These are phyloP conservation scores for Malassezia obtusa DNA, from an alignment of 1,284 basidiomycete genomes.

Conservation along the genomic window DNA sequence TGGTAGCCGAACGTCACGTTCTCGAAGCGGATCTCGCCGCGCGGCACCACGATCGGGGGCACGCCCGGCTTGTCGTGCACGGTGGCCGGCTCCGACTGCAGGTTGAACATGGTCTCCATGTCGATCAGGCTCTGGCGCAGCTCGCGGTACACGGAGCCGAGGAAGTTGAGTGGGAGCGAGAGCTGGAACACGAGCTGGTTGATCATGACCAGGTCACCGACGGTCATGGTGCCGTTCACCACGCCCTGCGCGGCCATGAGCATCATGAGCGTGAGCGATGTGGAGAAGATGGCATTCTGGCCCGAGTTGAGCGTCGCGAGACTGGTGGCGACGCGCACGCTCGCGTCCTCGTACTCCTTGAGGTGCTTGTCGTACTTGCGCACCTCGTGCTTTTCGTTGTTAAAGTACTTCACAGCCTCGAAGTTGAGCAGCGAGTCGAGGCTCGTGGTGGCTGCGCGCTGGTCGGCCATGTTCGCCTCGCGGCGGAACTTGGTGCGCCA, in stretches of 20 bases:
- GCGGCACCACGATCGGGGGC: constrained; percentile 59
- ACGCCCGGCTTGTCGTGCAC: constrained; percentile 65
- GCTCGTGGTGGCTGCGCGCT: constrained; percentile 82
- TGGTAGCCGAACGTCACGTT: constrained; percentile 88
- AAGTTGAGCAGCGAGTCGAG: constrained; percentile 96
- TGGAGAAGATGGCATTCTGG: constrained; percentile 90
- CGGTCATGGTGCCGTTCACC: constrained; percentile 86
- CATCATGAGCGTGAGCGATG: constrained; percentile 88
- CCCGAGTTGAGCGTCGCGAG: constrained; percentile 88
- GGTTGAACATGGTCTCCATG: constrained; percentile 89
- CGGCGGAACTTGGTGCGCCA: constrained; percentile 95
- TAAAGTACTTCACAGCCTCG: constrained; percentile 98
- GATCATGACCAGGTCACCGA: constrained; percentile 95
- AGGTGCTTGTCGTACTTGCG: constrained; percentile 84
- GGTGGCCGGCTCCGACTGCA: constrained; percentile 72
- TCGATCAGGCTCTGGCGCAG: constrained; percentile 87
- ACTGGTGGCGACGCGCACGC: constrained; percentile 87
- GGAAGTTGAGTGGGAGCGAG: constrained; percentile 87
- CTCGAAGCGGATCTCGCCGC: constrained; percentile 83
- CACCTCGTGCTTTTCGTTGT: constrained; percentile 87
- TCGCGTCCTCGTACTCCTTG: constrained; percentile 75
- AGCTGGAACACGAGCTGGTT: constrained; percentile 99
- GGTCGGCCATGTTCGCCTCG: constrained; percentile 90
- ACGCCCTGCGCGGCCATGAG: constrained; percentile 90
- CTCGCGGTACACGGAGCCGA: constrained; percentile 93